Evolutionary conservation across 2,329 filamentous ascomycete genomes (phyloP).

Genomic region (Trichoderma hamatum): DNA sequence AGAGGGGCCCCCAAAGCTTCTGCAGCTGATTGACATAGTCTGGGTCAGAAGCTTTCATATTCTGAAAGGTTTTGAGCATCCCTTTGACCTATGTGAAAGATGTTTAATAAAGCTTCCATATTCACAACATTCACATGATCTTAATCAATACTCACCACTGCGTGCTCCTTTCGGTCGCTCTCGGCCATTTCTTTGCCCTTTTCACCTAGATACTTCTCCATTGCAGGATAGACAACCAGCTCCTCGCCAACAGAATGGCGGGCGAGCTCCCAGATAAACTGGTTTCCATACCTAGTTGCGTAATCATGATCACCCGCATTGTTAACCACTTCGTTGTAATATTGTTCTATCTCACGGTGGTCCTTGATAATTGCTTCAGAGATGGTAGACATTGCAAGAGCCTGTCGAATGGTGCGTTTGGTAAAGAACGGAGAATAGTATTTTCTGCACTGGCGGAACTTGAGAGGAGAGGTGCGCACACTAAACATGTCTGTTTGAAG

Average conservation of each 20-base stretch:
- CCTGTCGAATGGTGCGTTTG: not conserved
- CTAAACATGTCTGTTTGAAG: not conserved
- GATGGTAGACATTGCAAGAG: conserved; percentile 34
- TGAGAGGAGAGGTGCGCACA: not conserved
- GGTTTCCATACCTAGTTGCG: conserved; percentile 48
- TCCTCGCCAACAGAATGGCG: conserved; percentile 54
- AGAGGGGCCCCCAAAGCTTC: not conserved
- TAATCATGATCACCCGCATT: conserved; percentile 41
- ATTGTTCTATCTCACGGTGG: conserved; percentile 40
- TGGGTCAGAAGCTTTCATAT: not conserved
- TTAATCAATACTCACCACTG: not conserved
- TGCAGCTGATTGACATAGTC: not conserved
- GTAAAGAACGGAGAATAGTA: not conserved
- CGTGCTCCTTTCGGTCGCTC: not conserved
- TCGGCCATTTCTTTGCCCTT: not conserved
- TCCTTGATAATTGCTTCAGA: conserved; percentile 37
- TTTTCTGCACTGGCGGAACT: not conserved
- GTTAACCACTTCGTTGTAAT: conserved; percentile 47
- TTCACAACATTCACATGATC: not conserved
- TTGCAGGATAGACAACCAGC: conserved; percentile 39
- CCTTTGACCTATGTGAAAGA: not conserved
- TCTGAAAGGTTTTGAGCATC: not conserved
- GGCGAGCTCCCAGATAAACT: conserved; percentile 53
- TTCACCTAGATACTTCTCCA: not conserved
- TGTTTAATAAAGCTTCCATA: not conserved